These are phyloP conservation scores for Hansenula lynferdii DNA, from an alignment of 1,139 yeast species.

Conservation along the genomic window DNA sequence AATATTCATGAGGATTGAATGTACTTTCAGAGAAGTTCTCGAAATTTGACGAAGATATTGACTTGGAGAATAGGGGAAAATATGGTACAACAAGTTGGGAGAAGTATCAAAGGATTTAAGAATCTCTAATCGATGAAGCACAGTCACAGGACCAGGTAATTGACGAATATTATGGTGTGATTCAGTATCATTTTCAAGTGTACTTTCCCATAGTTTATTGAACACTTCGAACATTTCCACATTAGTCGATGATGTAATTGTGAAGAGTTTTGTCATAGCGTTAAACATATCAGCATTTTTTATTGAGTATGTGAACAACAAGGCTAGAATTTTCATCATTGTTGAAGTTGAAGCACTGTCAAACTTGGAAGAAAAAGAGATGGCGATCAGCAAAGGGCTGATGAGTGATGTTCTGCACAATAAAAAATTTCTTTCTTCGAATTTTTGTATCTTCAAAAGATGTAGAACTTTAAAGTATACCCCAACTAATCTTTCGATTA, in stretches of 20 bases:
- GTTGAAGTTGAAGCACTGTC: conserved; percentile 8
- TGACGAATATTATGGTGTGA: conserved; percentile 3
- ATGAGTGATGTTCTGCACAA: conserved; percentile 14
- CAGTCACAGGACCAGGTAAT: conserved; percentile 18
- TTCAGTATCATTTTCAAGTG: conserved; percentile 9
- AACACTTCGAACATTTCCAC: conserved; percentile 19
- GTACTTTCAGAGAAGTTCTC: conserved; percentile 5
- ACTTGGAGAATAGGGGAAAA: conserved; percentile 13
- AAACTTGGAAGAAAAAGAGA: conserved; percentile 18
- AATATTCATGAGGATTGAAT: conserved; percentile 5
- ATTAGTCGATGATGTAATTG: conserved; percentile 11
- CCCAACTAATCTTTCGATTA: conserved; percentile 8
- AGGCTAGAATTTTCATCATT: conserved; percentile 11
- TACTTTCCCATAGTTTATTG: conserved; percentile 20
- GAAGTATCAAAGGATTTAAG: conserved; percentile 4
- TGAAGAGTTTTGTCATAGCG: conserved; percentile 12
- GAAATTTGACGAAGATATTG: conserved; percentile 10
- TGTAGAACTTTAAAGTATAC: conserved; percentile 11
- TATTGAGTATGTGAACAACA: conserved; percentile 13
- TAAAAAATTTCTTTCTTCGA: background rate
- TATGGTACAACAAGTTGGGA: conserved; percentile 7
- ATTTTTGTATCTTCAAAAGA: background rate
- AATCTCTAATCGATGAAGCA: conserved; percentile 13
- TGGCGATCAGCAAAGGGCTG: conserved; percentile 18
- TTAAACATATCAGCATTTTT: conserved; percentile 6